Evolutionary conservation across 2,329 filamentous ascomycete genomes (phyloP).

Genomic region (Microsporum canis): DNA sequence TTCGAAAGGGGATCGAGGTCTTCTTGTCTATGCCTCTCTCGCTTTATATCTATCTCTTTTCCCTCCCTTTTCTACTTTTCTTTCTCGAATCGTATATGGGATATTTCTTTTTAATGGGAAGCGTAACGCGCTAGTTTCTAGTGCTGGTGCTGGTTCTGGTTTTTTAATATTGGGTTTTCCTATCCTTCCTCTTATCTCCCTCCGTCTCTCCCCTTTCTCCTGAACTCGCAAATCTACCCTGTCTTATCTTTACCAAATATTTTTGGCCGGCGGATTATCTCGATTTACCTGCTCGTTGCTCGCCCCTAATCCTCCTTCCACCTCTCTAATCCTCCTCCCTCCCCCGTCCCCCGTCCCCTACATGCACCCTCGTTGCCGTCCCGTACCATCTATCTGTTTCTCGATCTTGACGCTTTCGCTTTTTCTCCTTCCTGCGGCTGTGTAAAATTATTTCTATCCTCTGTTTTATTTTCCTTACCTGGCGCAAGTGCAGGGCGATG

Average conservation of each 20-base stretch:
- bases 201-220: not conserved
- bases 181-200: not conserved
- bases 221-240: not conserved
- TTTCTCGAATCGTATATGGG: not conserved
- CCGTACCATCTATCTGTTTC: not conserved
- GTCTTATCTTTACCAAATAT: not conserved
- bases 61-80: not conserved
- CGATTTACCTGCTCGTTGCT: not conserved
- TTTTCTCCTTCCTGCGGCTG: not conserved
- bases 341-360: not conserved
- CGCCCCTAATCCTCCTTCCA: too few species aligned
- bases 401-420: not conserved
- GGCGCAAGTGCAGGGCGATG: not conserved
- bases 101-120: not conserved
- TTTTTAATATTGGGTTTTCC: not conserved
- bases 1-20: not conserved
- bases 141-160: slow-evolving; percentile 3
- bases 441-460: not conserved
- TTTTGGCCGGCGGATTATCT: not conserved
- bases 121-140: not conserved
- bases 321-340: not conserved
- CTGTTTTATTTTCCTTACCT: not conserved
- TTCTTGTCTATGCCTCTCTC: not conserved
- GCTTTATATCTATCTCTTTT: not conserved
- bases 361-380: not conserved